A percentile compares a stretch with the other conserved stretches of the same genome.
Conservation (phyloP, 495 filamentous ascomycete species). For the Aspergillus campestris region DNA sequence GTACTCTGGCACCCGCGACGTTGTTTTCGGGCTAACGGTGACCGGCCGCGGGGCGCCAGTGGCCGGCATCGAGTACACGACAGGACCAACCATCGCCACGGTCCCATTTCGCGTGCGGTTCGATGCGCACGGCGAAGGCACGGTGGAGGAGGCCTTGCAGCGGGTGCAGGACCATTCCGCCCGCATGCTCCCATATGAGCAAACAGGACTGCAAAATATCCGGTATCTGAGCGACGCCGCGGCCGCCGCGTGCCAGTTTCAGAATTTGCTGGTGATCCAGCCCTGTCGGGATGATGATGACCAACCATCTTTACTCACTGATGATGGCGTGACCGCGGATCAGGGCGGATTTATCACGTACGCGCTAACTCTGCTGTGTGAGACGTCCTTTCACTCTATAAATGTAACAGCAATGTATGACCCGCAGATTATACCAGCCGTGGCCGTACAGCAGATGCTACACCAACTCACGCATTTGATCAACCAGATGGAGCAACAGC, state of each 20-base stretch:
- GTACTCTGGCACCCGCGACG: slow-evolving; percentile 17
- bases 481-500: too few species aligned
- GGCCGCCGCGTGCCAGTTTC: slow-evolving; percentile 43
- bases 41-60: slow-evolving; percentile 11
- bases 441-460: too few species aligned
- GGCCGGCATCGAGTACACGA: slow-evolving; percentile 5
- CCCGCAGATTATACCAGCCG: too few species aligned
- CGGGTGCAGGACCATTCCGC: too few species aligned
- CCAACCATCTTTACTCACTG: too few species aligned
- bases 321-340: background rate
- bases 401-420: too few species aligned
- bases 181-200: too few species aligned
- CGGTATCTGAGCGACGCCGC: slow-evolving; percentile 42
- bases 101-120: slow-evolving; percentile 42
- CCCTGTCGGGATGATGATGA: background rate
- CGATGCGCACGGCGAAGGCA: background rate
- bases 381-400: too few species aligned
- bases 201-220: slow-evolving; percentile 53
- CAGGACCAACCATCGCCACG: slow-evolving; percentile 43
- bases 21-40: slow-evolving; percentile 32
- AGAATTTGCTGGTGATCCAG: slow-evolving; percentile 23
- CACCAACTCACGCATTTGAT: too few species aligned
- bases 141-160: too few species aligned
- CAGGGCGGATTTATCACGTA: background rate
- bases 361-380: too few species aligned